phyloP scores from a whole-genome alignment of 305 asterid species.

The Fraxinus platypoda region DNA sequence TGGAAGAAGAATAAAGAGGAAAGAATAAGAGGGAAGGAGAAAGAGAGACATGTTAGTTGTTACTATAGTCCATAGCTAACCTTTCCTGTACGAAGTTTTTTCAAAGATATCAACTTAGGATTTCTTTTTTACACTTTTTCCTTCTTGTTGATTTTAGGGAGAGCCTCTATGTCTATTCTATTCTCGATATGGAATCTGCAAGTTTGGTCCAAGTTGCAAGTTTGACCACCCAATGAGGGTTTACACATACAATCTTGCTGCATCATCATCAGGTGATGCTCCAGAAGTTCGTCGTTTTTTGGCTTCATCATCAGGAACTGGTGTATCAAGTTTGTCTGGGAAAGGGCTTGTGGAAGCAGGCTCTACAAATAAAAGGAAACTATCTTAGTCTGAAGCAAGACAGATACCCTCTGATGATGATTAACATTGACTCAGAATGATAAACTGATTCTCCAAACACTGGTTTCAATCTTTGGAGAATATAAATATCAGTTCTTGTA shows the following conservation, averaged over 20 bases:
- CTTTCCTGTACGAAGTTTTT: constrained; percentile 9
- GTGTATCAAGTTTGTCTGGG: constrained; percentile 57
- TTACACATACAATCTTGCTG: constrained; percentile 54
- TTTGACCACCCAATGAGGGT: constrained; percentile 97
- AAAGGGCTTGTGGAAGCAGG: constrained; percentile 67
- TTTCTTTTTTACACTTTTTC: constrained; percentile 22
- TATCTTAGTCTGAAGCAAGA: constrained; percentile 69
- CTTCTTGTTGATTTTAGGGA: constrained; percentile 63
- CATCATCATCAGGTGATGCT: constrained; percentile 58
- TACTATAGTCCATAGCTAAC: background rate
- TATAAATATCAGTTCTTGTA: constrained; percentile 64
- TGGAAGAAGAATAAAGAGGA: background rate
- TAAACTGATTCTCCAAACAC: constrained; percentile 40
- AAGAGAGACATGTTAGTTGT: background rate
- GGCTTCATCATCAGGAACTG: constrained; percentile 74
- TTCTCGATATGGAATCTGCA: constrained; percentile 96
- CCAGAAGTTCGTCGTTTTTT: constrained; percentile 55
- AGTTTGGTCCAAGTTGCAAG: constrained; percentile 99
- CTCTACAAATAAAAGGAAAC: constrained; percentile 61
- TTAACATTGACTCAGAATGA: constrained; percentile 75
- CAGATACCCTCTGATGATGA: constrained; percentile 73
- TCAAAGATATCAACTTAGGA: constrained; percentile 13
- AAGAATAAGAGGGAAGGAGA: background rate
- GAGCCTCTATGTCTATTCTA: constrained; percentile 91
- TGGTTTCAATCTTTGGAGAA: constrained; percentile 46